Conservation (phyloP, 352 stramenopile genomes). For the Globisporangium middletonii region DNA sequence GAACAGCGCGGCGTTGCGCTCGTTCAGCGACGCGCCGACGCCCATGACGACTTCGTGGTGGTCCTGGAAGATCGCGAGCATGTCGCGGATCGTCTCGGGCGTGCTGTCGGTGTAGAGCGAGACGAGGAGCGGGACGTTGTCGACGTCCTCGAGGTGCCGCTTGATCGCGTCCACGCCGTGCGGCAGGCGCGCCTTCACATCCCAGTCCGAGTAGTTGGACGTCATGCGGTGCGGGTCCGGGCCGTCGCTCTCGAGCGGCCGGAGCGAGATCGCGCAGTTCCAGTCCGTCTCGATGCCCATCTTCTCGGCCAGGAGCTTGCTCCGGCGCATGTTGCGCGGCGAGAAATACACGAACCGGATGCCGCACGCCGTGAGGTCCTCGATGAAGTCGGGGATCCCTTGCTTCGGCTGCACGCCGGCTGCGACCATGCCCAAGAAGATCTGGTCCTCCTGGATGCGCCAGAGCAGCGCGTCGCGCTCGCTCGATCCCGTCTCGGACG, state of each 20-base stretch:
- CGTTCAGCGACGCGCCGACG: conserved; percentile 70
- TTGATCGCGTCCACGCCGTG: conserved; percentile 96
- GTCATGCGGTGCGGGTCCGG: conserved; percentile 95
- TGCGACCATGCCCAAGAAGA: conserved; percentile 96
- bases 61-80: conserved; percentile 86
- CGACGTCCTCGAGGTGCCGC: conserved; percentile 94
- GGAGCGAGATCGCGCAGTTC: conserved; percentile 98
- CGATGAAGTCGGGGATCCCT: conserved; percentile 93
- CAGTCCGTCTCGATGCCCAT: conserved; percentile 99
- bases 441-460: conserved; percentile 93
- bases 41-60: conserved; percentile 81
- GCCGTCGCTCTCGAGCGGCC: conserved; percentile 86
- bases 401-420: conserved; percentile 93
- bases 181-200: conserved; percentile 93
- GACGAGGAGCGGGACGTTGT: conserved; percentile 98
- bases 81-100: conserved; percentile 92
- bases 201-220: conserved; percentile 97
- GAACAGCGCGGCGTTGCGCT: conserved; percentile 75
- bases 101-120: conserved; percentile 98
- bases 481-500: conserved; percentile 41
- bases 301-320: conserved; percentile 95
- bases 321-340: conserved; percentile 97
- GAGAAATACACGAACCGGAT: conserved; percentile 99
- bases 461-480: conserved; percentile 64
- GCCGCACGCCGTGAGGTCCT: conserved; percentile 92